A percentile compares a stretch with the other conserved stretches of the same genome.
Conservation (phyloP, 768 basidiomycete genomes). For the Mycena galopus region DNA sequence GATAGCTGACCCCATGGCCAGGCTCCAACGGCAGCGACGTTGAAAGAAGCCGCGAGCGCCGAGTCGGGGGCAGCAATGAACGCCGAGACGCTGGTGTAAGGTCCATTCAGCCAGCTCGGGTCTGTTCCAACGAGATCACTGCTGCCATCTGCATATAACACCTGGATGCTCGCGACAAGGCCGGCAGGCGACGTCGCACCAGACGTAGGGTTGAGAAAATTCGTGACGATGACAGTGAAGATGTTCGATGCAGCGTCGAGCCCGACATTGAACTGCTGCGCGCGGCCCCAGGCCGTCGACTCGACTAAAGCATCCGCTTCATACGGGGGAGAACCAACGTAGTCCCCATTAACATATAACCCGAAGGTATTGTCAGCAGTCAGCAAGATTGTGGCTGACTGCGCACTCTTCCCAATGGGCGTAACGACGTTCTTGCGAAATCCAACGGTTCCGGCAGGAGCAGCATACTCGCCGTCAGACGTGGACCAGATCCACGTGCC, state of each 20-base stretch:
- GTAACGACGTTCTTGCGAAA: constrained; percentile 19
- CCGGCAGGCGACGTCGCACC: neutral
- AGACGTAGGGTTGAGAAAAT: neutral
- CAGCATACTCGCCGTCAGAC: neutral
- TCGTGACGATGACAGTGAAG: constrained; percentile 10
- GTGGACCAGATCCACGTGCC: constrained; percentile 26
- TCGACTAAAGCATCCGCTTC: neutral
- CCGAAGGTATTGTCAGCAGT: constrained; percentile 15
- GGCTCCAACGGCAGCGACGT: neutral
- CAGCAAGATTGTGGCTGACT: neutral
- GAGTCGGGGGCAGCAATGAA: constrained; percentile 18
- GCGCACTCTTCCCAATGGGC: constrained; percentile 10
- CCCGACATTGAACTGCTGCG: constrained; percentile 11
- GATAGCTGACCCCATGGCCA: constrained; percentile 3
- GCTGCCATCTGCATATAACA: constrained; percentile 14
- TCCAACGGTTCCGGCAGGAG: constrained; percentile 5
- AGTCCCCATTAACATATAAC: constrained; percentile 19
- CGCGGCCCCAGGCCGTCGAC: neutral
- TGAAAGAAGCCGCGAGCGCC: constrained; percentile 1
- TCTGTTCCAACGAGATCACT: constrained; percentile 23
- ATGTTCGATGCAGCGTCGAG: neutral
- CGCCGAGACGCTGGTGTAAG: neutral
- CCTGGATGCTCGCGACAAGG: constrained; percentile 12
- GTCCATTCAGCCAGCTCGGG: constrained; percentile 22
- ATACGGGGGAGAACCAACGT: constrained; percentile 4